Evolutionary conservation across 768 basidiomycete species (phyloP), one percentile per base, ranked within the genome.

Genomic region (Tylopilus sp.): DNA sequence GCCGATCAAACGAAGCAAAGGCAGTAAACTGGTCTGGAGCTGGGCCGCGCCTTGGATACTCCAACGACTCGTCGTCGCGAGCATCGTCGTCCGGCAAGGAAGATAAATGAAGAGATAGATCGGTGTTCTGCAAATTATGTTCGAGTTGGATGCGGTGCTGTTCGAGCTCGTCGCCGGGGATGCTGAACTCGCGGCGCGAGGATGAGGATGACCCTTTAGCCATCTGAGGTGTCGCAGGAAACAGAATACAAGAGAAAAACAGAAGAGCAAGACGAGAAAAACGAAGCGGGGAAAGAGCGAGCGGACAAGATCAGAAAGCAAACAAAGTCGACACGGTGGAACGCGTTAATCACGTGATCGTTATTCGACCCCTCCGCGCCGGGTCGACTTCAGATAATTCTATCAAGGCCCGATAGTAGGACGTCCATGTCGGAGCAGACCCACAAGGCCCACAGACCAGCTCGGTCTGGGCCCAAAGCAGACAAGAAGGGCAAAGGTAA

Each of bases 371-470:
- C 52, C 56, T 25, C 52, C 4, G 13, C 7, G 14, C 1, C 0
- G 54, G 65, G 65, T 65, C 45, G n/a, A 31, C 52, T 55, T 61
- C 53, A 43, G 40, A 65, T 63, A n/a, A n/a, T n/a, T n/a, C n/a
- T n/a, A n/a, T n/a, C n/a, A n/a, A n/a, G n/a, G n/a, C n/a, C n/a
- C n/a, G n/a, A n/a, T n/a, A n/a, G n/a, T 37, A 21, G 13, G 30
- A 28, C 21, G 16, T 29, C 5, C 54, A 88, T 89, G 87, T 87
- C 88, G 56, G 82, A 87, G 50, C 80, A 81, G 63, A 80, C 79
- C 26, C 92, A 96, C 72, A 95, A 95, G 69, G 75, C 87, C 0
- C 96, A 98, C 72, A 72, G 88, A 31, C 80, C 87, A 19, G 73
- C 89, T 19, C 83, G 82, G 63, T 82, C 86, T 13, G 86, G 90